A percentile compares a stretch with the other conserved stretches of the same genome.
These are phyloP conservation scores for Cladobotryum mycophilum DNA, from an alignment of 2,329 filamentous ascomycete genomes.

Conservation along the genomic window DNA sequence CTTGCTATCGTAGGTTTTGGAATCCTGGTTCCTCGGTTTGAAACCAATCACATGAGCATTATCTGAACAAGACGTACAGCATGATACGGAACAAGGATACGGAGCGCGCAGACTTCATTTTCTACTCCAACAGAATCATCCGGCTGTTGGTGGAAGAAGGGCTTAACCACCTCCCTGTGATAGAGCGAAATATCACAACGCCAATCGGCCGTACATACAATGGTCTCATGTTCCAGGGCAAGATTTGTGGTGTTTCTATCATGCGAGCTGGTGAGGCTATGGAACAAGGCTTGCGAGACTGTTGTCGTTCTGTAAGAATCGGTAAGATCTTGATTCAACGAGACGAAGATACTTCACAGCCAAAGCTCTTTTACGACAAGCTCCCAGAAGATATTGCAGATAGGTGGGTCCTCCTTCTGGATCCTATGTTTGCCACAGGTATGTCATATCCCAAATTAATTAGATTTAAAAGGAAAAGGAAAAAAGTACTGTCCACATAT, in stretches of 20 bases:
- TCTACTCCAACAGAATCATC: conserved; percentile 98
- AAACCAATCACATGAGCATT: conserved; percentile 2
- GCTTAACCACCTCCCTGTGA: conserved; percentile 88
- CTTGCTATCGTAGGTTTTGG: conserved; percentile 76
- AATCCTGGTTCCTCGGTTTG: not conserved
- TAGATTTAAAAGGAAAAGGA: not conserved
- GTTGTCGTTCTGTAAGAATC: conserved; percentile 94
- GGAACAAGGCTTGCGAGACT: conserved; percentile 94
- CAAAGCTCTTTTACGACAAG: conserved; percentile 96
- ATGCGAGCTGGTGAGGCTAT: conserved; percentile 98
- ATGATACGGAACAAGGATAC: conserved; percentile 94
- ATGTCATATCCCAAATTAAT: conserved; percentile 19
- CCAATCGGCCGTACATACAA: conserved; percentile 83
- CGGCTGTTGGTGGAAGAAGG: conserved; percentile 94
- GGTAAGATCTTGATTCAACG: conserved; percentile 98
- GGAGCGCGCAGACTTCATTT: conserved; percentile 92
- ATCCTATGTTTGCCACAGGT: conserved; percentile 99
- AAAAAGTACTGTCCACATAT: not conserved
- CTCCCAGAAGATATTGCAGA: conserved; percentile 88
- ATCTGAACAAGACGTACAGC: conserved; percentile 42
- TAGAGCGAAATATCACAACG: conserved; percentile 82
- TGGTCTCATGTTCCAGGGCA: conserved; percentile 91
- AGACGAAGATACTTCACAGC: conserved; percentile 88
- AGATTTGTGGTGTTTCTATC: conserved; percentile 97
- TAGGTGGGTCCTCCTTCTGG: conserved; percentile 86